phyloP scores from a whole-genome alignment of 148 eudicot genomes.

The Nepenthes mirabilis region DNA sequence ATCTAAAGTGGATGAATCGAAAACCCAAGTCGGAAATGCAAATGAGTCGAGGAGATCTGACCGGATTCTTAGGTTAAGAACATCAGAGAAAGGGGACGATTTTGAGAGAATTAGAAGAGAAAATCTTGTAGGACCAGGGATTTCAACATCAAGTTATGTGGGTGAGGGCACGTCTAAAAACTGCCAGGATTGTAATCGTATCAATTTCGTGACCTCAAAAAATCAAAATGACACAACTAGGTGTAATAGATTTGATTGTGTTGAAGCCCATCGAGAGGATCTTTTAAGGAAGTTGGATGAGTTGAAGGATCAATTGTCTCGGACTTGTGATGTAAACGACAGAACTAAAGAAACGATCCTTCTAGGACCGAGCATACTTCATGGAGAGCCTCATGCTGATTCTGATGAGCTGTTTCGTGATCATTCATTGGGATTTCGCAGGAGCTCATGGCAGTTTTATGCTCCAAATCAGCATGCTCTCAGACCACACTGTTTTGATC shows the following conservation, averaged over 20 bases:
- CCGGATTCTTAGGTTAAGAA: slow-evolving; percentile 22
- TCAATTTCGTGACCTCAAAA: slow-evolving; percentile 12
- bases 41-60: slow-evolving; percentile 24
- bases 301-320: slow-evolving; percentile 56
- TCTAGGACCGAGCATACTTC: slow-evolving; percentile 22
- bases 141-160: slow-evolving; percentile 20
- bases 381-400: slow-evolving; percentile 28
- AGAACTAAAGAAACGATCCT: slow-evolving; percentile 43
- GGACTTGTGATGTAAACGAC: slow-evolving; percentile 32
- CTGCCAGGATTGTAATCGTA: slow-evolving; percentile 11
- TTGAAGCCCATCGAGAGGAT: slow-evolving; percentile 54
- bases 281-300: slow-evolving; percentile 74
- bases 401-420: slow-evolving; percentile 28
- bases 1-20: slow-evolving; percentile 21
- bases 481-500: slow-evolving; percentile 30
- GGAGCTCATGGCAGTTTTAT: slow-evolving; percentile 22
- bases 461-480: slow-evolving; percentile 20
- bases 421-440: slow-evolving; percentile 20
- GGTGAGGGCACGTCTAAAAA: slow-evolving; percentile 42
- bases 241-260: slow-evolving; percentile 26
- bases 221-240: slow-evolving; percentile 21
- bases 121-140: slow-evolving; percentile 26
- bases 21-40: slow-evolving; percentile 22
- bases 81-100: slow-evolving; percentile 21
- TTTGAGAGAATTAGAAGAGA: slow-evolving; percentile 23